Conservation (phyloP, 176 grass and related monocot genomes). For the Alloteropsis semialata region DNA sequence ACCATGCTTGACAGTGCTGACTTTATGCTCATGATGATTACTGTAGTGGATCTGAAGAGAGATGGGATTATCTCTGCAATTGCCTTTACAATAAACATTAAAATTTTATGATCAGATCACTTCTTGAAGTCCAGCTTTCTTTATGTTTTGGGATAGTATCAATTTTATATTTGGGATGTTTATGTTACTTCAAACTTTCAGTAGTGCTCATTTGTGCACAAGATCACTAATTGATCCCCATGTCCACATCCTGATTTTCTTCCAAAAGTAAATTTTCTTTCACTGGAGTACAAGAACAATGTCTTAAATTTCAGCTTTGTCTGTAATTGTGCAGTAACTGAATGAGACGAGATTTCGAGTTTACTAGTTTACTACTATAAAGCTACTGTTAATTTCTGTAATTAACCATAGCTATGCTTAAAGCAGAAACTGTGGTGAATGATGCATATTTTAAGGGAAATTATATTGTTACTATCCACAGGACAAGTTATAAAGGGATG, state of each 20-base stretch:
- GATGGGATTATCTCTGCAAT: neutral
- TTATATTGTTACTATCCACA: conserved; percentile 7
- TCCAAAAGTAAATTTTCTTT: neutral
- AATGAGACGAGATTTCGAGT: neutral
- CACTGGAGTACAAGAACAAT: too few species aligned
- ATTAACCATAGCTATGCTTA: neutral
- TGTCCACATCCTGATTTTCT: neutral
- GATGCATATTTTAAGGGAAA: neutral
- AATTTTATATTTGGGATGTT: too few species aligned
- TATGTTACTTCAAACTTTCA: neutral
- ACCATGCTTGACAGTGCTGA: neutral
- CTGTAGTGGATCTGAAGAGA: neutral
- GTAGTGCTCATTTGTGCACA: neutral
- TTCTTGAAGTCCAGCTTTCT: neutral
- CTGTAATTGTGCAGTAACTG: neutral
- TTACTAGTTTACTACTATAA: neutral
- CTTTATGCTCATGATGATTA: neutral
- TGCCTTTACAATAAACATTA: neutral
- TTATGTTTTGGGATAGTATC: too few species aligned
- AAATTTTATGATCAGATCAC: neutral
- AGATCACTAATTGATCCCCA: neutral
- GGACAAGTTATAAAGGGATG: conserved; percentile 91
- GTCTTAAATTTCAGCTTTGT: neutral
- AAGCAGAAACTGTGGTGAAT: neutral
- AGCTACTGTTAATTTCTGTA: neutral